phyloP scores from a whole-genome alignment of 2,329 filamentous ascomycete species.

The Botryosphaeria agaves region DNA sequence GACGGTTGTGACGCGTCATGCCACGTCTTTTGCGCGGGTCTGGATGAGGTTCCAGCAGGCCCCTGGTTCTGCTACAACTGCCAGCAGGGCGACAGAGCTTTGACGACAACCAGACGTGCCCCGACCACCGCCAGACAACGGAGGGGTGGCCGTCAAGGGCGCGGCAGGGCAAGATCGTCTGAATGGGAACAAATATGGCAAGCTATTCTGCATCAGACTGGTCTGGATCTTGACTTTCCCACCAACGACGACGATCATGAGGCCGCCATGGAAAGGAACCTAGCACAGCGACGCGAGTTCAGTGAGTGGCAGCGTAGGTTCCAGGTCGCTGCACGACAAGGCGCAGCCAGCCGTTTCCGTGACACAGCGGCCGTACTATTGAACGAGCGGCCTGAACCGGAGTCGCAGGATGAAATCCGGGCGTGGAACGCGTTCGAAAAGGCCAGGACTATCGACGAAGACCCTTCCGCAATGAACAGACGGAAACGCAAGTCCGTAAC shows the following conservation, averaged over 20 bases:
- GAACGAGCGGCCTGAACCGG: constrained; percentile 35
- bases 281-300: constrained; percentile 38
- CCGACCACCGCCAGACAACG: too few species aligned
- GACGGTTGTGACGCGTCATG: constrained; percentile 73
- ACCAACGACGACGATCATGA: constrained; percentile 55
- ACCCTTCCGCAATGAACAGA: constrained; percentile 28
- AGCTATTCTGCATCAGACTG: constrained; percentile 63
- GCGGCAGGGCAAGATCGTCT: constrained; percentile 16
- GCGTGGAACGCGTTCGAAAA: constrained; percentile 88
- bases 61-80: constrained; percentile 90
- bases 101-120: too few species aligned
- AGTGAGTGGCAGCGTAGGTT: constrained; percentile 70
- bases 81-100: too few species aligned
- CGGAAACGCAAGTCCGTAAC: constrained; percentile 69
- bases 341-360: constrained; percentile 55
- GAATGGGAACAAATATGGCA: constrained; percentile 72
- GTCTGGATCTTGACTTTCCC: constrained; percentile 70
- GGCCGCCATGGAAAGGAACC: constrained; percentile 39
- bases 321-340: constrained; percentile 63
- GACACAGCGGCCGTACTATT: constrained; percentile 31
- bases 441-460: constrained; percentile 50
- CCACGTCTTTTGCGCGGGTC: constrained; percentile 80
- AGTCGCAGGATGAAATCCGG: constrained; percentile 62
- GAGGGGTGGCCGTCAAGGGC: constrained; percentile 5
- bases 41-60: constrained; percentile 57